These are phyloP conservation scores for Marsdenia floribunda DNA, from an alignment of 257 asterid genomes.

Conservation along the genomic window DNA sequence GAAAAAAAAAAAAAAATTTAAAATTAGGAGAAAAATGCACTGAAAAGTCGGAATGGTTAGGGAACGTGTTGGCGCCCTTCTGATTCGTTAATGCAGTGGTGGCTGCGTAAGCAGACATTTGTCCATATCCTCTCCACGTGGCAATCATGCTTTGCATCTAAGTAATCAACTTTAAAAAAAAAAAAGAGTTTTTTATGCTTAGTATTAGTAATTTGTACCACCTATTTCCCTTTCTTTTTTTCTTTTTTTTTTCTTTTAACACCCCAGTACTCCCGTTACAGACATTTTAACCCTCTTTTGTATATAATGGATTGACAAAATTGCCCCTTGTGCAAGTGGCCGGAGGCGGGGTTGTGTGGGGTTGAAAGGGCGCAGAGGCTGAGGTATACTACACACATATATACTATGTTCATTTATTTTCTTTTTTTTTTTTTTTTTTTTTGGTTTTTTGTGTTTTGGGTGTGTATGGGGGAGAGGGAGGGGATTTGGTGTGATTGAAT, in stretches of 20 bases:
- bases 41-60: constrained; percentile 15
- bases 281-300: constrained; percentile 1
- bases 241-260: too few species aligned
- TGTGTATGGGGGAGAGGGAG: too few species aligned
- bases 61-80: constrained; percentile 47
- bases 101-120: constrained; percentile 32
- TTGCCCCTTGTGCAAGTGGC: not conserved
- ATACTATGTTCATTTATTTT: not conserved
- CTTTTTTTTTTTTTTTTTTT: too few species aligned
- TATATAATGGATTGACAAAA: not conserved
- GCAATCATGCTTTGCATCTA: constrained; percentile 47
- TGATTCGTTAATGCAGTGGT: constrained; percentile 32
- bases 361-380: too few species aligned
- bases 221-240: too few species aligned
- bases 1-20: too few species aligned
- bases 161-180: constrained; percentile 3
- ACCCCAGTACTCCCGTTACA: too few species aligned
- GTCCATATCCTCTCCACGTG: constrained; percentile 39
- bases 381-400: too few species aligned
- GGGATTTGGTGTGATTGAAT: not conserved
- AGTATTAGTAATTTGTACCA: too few species aligned
- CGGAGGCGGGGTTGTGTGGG: too few species aligned
- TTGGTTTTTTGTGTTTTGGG: not conserved
- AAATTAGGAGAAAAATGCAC: not conserved
- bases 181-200: too few species aligned